Conservation (phyloP, 768 basidiomycete species). For the Chiua virens region DNA sequence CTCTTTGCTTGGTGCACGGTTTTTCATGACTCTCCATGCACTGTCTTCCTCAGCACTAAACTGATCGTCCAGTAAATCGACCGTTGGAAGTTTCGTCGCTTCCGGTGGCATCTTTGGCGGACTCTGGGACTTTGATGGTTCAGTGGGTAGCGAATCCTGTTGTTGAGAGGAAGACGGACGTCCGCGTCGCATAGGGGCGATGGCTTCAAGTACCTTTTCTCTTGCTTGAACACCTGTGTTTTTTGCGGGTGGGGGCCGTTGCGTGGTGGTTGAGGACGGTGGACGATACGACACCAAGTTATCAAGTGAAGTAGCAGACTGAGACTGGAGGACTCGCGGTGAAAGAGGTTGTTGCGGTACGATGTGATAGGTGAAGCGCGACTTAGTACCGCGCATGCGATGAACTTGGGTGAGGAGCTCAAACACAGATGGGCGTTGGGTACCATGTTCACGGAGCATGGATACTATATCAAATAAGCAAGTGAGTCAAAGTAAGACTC, state of each 20-base stretch:
- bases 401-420: slow-evolving; percentile 85
- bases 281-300: slow-evolving; percentile 41
- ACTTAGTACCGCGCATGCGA: slow-evolving; percentile 82
- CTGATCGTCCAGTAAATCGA: slow-evolving; percentile 37
- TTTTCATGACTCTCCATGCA: slow-evolving; percentile 46
- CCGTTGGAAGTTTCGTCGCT: slow-evolving; percentile 14
- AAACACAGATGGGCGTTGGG: slow-evolving; percentile 84
- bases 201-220: slow-evolving; percentile 77
- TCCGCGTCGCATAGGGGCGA: slow-evolving; percentile 76
- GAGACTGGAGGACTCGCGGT: slow-evolving; percentile 37
- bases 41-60: slow-evolving; percentile 45
- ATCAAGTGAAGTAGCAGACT: slow-evolving; percentile 33
- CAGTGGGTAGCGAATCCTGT: slow-evolving; percentile 36
- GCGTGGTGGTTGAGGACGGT: slow-evolving; percentile 13
- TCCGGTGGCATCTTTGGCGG: slow-evolving; percentile 16
- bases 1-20: slow-evolving; percentile 12
- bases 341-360: slow-evolving; percentile 48
- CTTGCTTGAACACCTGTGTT: slow-evolving; percentile 65
- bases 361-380: slow-evolving; percentile 68
- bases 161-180: slow-evolving; percentile 47
- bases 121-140: slow-evolving; percentile 26
- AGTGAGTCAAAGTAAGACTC: slow-evolving; percentile 8
- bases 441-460: slow-evolving; percentile 90
- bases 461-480: slow-evolving; percentile 51
- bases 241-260: slow-evolving; percentile 21